Evolutionary conservation across 2,329 filamentous ascomycete genomes (phyloP), one percentile per base, ranked within the genome.

Genomic region (Trichoderma sp.): DNA sequence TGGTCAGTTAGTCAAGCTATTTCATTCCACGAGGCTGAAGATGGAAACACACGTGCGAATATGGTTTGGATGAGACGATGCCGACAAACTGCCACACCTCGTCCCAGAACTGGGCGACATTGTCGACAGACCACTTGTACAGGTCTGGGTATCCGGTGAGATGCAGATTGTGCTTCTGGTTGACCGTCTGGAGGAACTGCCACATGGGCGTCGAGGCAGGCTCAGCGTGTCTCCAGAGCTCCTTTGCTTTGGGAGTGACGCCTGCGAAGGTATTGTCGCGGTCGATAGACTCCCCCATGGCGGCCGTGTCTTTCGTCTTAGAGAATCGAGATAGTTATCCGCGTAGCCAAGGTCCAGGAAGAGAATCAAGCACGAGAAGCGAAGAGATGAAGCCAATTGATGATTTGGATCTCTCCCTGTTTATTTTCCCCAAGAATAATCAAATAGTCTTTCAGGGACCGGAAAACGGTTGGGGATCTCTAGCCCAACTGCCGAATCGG

Each of bases 81-180:
- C 92, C 92, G 3, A 92, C 92, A 81, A 92, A 95, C 56, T 92
- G 85, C 95, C 95, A 98, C 11, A 94, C 88, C 70, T 94, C 91
- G 64, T 88, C 90, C 95, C 95, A 98, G 80, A 98, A 97, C 1
- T 86, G 83, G 28, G 90, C 86, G 8, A 94, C 86, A 76, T 95
- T 86, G 8, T 91, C 88, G 74, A 96, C 87, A 75, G 94, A 97
- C 95, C 95, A 98, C 79, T 88, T 83, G 83, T 95, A 92, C 9
- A 98, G 87, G n/a, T 89, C 89, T 24, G 90, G 83, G 78, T 97
- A 97, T 74, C 86, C 89, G 21, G 85, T 79, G 61, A 96, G 84
- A 26, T 84, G 79, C 71, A 94, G 81, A 12, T 83, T 82, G 78
- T 95, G 88, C 76, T 91, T 92, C 73, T 87, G 79, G 81, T 92